Base-by-base conservation (phyloP, 2,329 filamentous ascomycete species). In the Trichoderma gracile region DNA sequence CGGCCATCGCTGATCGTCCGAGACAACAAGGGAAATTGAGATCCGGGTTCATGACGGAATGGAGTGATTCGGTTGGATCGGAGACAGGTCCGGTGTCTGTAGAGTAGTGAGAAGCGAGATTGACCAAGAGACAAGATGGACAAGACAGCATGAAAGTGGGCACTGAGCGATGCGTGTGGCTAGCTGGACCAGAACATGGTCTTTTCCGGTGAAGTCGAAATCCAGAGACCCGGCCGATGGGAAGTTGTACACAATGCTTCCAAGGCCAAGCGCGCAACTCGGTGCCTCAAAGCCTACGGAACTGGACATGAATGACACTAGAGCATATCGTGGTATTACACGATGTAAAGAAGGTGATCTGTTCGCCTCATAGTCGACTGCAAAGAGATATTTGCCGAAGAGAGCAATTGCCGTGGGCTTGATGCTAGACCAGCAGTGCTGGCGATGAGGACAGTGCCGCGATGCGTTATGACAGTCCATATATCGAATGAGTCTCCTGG, bases 181-280 rank as follows among this genome's bases (percentile, higher is more conserved):
- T 57, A 64, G 61, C 61, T 64, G 61, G 30, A 50, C 53, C 61
- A 52, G 54, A 57, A 50, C 53, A 64, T 45, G 53, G 53, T 25
- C 9, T 62, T 54, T 33, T 45, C 47, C n/a, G 27, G 49, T 33
- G 9, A 25, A 33, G n/a, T 23, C 21, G 19, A 49, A 17, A 62
- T 54, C 59, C 59, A 46, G 42, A 45, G 59, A 54, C 59, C 59
- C 25, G 59, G 59, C 59, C 54, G 50, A 62, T 12, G 59, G 59
- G 40, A 62, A 19, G 38, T 52, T 21, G 47, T 52, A 53, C 38
- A 8, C 33, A 46, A 42, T 38, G 9, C 12, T 19, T 19, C 15
- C 43, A 5, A 14, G 10, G 38, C 12, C 27, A 30, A 49, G 42
- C 30, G 3, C 17, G 17, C 25, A 33, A 33, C 27, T 17, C 14